Evolutionary conservation across 2,329 filamentous ascomycete species (phyloP), one percentile per base, ranked within the genome.

Genomic region (Alternaria arborescens): DNA sequence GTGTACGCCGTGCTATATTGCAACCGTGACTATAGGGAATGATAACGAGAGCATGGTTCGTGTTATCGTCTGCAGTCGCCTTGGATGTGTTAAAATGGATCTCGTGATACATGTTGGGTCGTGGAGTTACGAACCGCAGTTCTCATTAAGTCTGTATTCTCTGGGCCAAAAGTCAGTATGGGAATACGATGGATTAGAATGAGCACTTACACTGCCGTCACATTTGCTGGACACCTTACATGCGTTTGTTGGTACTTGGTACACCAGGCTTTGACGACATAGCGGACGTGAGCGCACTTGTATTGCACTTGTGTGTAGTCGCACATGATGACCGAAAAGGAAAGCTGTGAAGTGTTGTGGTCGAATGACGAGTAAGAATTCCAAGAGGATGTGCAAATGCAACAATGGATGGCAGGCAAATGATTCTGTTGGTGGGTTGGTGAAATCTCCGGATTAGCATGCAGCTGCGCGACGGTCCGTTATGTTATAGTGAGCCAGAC

Each of bases 261-360:
- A 78, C 85, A 87, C 85, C 85, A 87, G 18, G 83, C 83, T 64
- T 83, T 80, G 46, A 87, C 85, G 8, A 83, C 84, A 67, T 83
- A 87, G 34, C 85, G 81, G 59, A 84, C 76, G 74, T 88, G 85
- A 51, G 80, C 81, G 75, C 85, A 88, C 41, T 81, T 79, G 71
- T 85, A 87, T 61, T 86, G 83, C 55, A 87, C 85, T 74, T 87
- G 83, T 22, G 82, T 87, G 67, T 87, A 87, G 72, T 87, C 85
- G 73, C 85, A 88, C 85, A 87, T 87, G 41, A 36, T 63, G 41
- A n/a, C 16, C 32, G 52, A 51, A 48, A 52, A 52, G 48, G 60
- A 62, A 36, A 48, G 55, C 22, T 46, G 42, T 16, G 50, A 48
- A n/a, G 36, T 30, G 53, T 50, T 59, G 40, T 47, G 51, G 28